These are phyloP conservation scores for Nannizziopsis barbatae DNA, from an alignment of 2,329 filamentous ascomycete genomes.

Conservation along the genomic window DNA sequence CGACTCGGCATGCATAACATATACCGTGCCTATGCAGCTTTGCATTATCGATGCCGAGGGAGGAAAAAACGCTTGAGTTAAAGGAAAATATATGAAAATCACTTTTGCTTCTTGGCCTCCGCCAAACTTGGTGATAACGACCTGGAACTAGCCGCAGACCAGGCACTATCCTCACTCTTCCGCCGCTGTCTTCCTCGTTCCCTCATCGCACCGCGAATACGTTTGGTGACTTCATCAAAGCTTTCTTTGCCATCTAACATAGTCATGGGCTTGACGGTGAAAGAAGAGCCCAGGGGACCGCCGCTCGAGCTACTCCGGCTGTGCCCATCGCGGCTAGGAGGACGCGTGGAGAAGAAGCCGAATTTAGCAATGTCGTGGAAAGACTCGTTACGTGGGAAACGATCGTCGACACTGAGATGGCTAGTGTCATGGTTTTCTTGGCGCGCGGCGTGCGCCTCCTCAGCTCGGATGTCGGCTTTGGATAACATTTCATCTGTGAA, in stretches of 20 bases:
- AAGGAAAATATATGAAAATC: constrained; percentile 11
- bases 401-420: constrained; percentile 23
- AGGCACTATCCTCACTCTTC: constrained; percentile 33
- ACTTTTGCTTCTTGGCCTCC: constrained; percentile 24
- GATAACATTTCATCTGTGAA: constrained; percentile 18
- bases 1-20: background rate
- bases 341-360: constrained; percentile 80
- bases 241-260: constrained; percentile 54
- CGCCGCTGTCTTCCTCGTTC: constrained; percentile 55
- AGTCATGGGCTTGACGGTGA: constrained; percentile 60
- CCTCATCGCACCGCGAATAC: constrained; percentile 74
- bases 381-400: constrained; percentile 77
- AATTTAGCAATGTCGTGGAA: constrained; percentile 82
- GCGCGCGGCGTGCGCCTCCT: constrained; percentile 17
- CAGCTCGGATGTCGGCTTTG: constrained; percentile 13
- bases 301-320: constrained; percentile 60
- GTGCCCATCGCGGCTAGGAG: constrained; percentile 52
- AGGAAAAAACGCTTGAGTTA: too few species aligned
- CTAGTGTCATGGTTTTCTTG: background rate
- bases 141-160: constrained; percentile 32
- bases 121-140: constrained; percentile 28
- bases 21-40: too few species aligned
- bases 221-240: constrained; percentile 71
- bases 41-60: too few species aligned
- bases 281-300: constrained; percentile 49